Base-by-base conservation (phyloP, 2,329 filamentous ascomycete species). In the Rugonectria rugulosa region DNA sequence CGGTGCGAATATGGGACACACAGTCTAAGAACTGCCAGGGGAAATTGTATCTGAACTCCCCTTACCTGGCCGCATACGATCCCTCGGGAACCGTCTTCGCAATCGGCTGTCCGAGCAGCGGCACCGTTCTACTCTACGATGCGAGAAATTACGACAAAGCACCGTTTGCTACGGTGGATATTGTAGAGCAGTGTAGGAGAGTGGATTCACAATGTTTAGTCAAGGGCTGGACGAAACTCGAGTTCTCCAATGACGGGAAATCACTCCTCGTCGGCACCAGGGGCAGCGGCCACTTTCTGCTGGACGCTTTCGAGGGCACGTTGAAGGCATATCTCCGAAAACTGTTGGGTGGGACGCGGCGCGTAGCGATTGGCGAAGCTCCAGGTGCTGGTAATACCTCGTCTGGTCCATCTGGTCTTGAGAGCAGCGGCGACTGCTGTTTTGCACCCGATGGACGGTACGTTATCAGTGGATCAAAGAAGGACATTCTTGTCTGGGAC, bases 211-310 rank as follows among this genome's bases (percentile, higher is more conserved):
- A 88, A 42, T 86, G 89, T 46, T 75, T 82, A 1, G 78, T 84
- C 57, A 82, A 82, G 47, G 88, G 88, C 10, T 99, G 95, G 95
- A 95, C 91, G 2, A 92, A 90, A 65, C 81, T 99, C 36, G 92
- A 97, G 67, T 98, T 99, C 71, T 95, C 91, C 54, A 99, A 99
- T 68, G 95, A 99, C 68, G 95, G 95, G 15, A 96, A 96, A 69
- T 86, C 86, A 57, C 76, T 99, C 42, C 81, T 99, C 5, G 74
- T 99, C 15, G 91, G 90, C 12, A 98, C 94, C 2, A 91, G 88
- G 43, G 91, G 90, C 6, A 83, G 83, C 46, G 92, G 92, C 0
- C 95, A 99, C 73, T 96, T 95, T 68, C 78, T 99, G 3, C 79
- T 99, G n/a, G 95, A 99, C 71, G 91, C 94, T 1, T 98, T 97